Conservation (phyloP, 768 basidiomycete species). For the Naematelia encephala region DNA sequence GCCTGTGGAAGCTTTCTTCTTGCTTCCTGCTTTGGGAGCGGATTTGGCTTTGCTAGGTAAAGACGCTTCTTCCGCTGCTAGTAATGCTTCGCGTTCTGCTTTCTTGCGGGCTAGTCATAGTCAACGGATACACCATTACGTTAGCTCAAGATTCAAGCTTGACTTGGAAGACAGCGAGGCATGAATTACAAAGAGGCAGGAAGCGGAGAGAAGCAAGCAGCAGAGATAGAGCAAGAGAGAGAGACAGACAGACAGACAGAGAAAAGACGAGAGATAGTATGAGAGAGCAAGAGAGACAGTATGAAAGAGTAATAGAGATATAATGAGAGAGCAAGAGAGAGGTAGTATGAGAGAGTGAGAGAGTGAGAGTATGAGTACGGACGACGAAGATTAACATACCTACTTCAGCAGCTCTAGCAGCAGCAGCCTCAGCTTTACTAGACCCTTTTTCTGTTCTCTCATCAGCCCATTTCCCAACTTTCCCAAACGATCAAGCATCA, state of each 20-base stretch:
- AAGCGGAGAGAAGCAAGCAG: not conserved
- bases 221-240: not conserved
- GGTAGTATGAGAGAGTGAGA: not conserved
- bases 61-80: slow-evolving; percentile 81
- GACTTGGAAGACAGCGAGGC: not conserved
- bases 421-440: slow-evolving; percentile 42
- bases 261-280: not conserved
- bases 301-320: not conserved
- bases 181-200: not conserved
- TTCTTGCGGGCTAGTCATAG: slow-evolving; percentile 65
- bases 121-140: not conserved
- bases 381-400: slow-evolving; percentile 20
- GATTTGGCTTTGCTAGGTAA: slow-evolving; percentile 59
- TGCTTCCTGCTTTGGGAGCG: slow-evolving; percentile 56
- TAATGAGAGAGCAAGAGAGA: not conserved
- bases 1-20: slow-evolving; percentile 65
- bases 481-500: not conserved
- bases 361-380: not conserved
- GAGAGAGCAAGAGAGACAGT: not conserved
- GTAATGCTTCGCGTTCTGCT: slow-evolving; percentile 75
- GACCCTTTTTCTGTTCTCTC: slow-evolving; percentile 34
- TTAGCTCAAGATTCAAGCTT: not conserved
- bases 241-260: not conserved
- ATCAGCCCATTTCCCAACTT: not conserved
- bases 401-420: slow-evolving; percentile 44